Percentiles rank a stretch among this genome's conserved stretches.
phyloP scores from a whole-genome alignment of 2,329 filamentous ascomycete genomes.

The Didymella exigua region DNA sequence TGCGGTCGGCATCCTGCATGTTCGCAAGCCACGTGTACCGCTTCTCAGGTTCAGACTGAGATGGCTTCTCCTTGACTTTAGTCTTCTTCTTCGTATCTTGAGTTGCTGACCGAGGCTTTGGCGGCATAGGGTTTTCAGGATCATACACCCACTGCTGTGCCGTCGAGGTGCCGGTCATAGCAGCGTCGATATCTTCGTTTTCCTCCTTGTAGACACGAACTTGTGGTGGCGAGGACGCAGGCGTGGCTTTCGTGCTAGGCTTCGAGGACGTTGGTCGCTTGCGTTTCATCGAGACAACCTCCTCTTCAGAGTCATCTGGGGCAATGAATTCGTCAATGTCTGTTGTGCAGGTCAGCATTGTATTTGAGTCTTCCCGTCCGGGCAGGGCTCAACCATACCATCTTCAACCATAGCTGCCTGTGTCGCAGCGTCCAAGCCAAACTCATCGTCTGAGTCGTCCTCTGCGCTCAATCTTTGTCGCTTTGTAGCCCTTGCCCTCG shows the following conservation, averaged over 20 bases:
- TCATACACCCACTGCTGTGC: conserved; percentile 83
- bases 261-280: conserved; percentile 69
- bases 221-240: conserved; percentile 54
- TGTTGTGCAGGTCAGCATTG: conserved; percentile 30
- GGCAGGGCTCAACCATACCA: too few relatives aligned
- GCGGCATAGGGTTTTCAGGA: conserved; percentile 61
- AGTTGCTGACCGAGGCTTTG: conserved; percentile 53
- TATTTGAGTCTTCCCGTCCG: too few relatives aligned
- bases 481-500: conserved; percentile 57
- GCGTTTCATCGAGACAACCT: conserved; percentile 68
- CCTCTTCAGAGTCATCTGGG: conserved; percentile 77
- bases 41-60: conserved; percentile 80
- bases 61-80: conserved; percentile 66
- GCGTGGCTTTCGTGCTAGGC: conserved; percentile 58
- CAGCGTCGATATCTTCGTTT: conserved; percentile 60
- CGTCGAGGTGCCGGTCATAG: conserved; percentile 67
- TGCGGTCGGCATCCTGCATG: conserved; percentile 80
- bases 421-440: conserved; percentile 63
- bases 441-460: conserved; percentile 69
- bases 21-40: conserved; percentile 91
- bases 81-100: conserved; percentile 40
- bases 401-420: conserved; percentile 62
- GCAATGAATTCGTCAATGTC: conserved; percentile 89
- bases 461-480: conserved; percentile 68
- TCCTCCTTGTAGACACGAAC: conserved; percentile 50